These are phyloP conservation scores for Aspergillus fumigatiaffinis DNA, from an alignment of 2,329 filamentous ascomycete genomes.

Conservation along the genomic window DNA sequence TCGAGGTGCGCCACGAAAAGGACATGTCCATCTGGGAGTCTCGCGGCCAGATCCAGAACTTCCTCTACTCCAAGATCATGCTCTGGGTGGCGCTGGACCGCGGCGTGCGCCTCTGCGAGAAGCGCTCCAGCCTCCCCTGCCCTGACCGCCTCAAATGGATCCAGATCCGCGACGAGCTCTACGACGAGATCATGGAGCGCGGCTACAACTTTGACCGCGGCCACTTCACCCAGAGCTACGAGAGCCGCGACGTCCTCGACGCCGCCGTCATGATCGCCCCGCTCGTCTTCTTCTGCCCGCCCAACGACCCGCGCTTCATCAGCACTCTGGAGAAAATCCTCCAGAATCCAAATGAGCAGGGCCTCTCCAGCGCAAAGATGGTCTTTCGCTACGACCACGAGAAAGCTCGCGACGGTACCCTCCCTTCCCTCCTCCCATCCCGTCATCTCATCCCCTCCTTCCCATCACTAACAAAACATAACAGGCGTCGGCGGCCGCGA, in stretches of 20 bases:
- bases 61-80: conserved; percentile 79
- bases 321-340: conserved; percentile 70
- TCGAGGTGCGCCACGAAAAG: conserved; percentile 62
- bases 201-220: conserved; percentile 68
- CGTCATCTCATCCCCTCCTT: neutral
- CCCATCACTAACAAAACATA: neutral
- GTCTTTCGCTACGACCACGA: conserved; percentile 72
- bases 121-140: conserved; percentile 66
- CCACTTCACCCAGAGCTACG: conserved; percentile 72
- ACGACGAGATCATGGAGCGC: conserved; percentile 74
- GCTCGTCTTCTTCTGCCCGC: conserved; percentile 73
- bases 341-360: conserved; percentile 68
- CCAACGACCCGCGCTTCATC: conserved; percentile 71
- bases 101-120: conserved; percentile 68
- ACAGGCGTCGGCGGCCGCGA: conserved; percentile 68
- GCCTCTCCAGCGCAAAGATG: conserved; percentile 68
- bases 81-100: conserved; percentile 78
- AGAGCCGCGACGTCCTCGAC: conserved; percentile 66
- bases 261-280: conserved; percentile 73
- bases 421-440: neutral
- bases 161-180: conserved; percentile 62
- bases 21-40: conserved; percentile 87
- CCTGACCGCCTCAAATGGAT: conserved; percentile 66
- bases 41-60: conserved; percentile 69
- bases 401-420: conserved; percentile 63